A percentile compares a stretch with the other conserved stretches of the same genome.
Evolutionary conservation across 78 protist genomes (phyloP).

Genomic region (Dictyostelium purpureum): DNA sequence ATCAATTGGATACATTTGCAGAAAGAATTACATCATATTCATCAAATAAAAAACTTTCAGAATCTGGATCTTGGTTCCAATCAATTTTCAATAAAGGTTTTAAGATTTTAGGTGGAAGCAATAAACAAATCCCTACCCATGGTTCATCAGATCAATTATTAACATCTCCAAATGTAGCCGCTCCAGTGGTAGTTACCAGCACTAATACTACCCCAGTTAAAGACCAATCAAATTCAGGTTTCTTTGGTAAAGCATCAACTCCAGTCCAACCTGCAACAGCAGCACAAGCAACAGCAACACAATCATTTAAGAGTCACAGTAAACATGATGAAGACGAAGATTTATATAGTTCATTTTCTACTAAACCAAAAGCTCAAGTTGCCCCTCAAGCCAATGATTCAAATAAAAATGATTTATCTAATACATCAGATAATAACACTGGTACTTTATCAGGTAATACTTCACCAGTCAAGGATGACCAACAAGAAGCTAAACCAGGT

Average conservation of each 20-base stretch:
- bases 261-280: background rate
- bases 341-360: slow-evolving; percentile 50
- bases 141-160: background rate
- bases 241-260: too few species aligned
- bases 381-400: background rate
- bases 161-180: background rate
- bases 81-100: slow-evolving; percentile 56
- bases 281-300: background rate
- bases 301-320: background rate
- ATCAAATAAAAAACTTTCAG: slow-evolving; percentile 22
- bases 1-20: slow-evolving; percentile 67
- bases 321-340: slow-evolving; percentile 71
- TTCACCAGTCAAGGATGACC: background rate
- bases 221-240: background rate
- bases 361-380: slow-evolving; percentile 23
- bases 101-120: slow-evolving; percentile 13
- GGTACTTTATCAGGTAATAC: background rate
- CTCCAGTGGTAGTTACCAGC: background rate
- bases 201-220: background rate
- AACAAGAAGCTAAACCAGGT: slow-evolving; percentile 1
- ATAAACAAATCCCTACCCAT: background rate
- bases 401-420: background rate
- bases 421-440: background rate
- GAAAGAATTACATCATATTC: slow-evolving; percentile 40
- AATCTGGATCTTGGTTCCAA: slow-evolving; percentile 67